Percentiles rank a stretch among this genome's conserved stretches.
Conservation (phyloP, 2,329 filamentous ascomycete genomes). For the Tolypocladium nubicola region DNA sequence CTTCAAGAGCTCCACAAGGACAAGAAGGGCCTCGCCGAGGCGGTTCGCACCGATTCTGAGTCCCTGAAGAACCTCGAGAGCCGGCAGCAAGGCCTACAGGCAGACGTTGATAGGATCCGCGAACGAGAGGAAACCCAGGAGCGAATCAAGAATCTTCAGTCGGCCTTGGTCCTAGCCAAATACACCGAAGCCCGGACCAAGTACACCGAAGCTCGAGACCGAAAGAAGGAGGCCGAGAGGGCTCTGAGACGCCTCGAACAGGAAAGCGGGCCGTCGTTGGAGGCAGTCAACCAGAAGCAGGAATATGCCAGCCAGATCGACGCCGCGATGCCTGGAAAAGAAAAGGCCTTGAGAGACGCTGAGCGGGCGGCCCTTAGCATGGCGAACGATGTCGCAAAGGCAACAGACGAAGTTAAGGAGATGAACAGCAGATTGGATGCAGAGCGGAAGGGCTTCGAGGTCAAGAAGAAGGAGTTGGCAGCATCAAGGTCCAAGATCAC, state of each 20-base stretch:
- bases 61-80: conserved; percentile 56
- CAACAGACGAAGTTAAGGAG: conserved; percentile 29
- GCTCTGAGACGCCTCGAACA: conserved; percentile 51
- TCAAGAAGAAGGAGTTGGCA: conserved; percentile 40
- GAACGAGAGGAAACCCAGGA: conserved; percentile 62
- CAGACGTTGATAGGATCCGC: conserved; percentile 72
- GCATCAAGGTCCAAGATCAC: conserved; percentile 47
- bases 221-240: conserved; percentile 40
- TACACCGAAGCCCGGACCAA: conserved; percentile 46
- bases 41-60: conserved; percentile 49
- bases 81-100: conserved; percentile 64
- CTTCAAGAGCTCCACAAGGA: conserved; percentile 61
- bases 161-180: conserved; percentile 52
- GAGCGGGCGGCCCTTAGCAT: conserved; percentile 41
- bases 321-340: conserved; percentile 42
- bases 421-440: conserved; percentile 34
- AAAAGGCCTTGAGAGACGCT: conserved; percentile 38
- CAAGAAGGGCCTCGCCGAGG: conserved; percentile 51
- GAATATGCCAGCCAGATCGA: conserved; percentile 51
- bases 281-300: conserved; percentile 59
- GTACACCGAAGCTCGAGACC: conserved; percentile 41
- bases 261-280: conserved; percentile 53
- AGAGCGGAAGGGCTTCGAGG: conserved; percentile 36
- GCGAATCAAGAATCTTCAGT: conserved; percentile 54
- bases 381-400: conserved; percentile 23